Percentiles rank a stretch among this genome's conserved stretches.
phyloP scores from a whole-genome alignment of 805 yeast species.

The Monosporozyma aquatica region DNA sequence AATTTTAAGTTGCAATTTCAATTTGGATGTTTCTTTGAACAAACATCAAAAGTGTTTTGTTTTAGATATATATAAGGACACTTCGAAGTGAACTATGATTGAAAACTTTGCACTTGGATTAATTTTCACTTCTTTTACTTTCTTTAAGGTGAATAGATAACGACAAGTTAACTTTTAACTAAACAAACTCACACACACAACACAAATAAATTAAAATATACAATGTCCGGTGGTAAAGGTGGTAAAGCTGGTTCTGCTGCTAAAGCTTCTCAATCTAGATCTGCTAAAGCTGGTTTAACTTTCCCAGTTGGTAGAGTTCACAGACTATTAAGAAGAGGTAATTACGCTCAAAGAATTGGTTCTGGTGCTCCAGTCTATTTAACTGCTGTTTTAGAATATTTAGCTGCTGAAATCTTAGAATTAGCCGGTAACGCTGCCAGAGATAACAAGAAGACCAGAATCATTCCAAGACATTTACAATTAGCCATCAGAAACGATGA shows the following conservation, averaged over 20 bases:
- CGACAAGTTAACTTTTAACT: too few relatives aligned
- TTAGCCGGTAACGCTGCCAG: slow-evolving; percentile 98
- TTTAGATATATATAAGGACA: too few relatives aligned
- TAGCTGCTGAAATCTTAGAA: slow-evolving; percentile 96
- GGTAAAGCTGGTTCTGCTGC: slow-evolving; percentile 93
- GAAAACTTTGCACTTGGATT: too few relatives aligned
- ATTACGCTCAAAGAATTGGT: slow-evolving; percentile 98
- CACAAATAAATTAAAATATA: slow-evolving; percentile 9
- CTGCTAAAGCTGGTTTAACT: slow-evolving; percentile 96
- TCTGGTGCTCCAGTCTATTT: slow-evolving; percentile 98
- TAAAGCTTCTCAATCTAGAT: slow-evolving; percentile 95
- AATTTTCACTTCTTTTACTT: too few relatives aligned
- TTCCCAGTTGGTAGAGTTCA: slow-evolving; percentile 99
- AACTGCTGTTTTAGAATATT: slow-evolving; percentile 93
- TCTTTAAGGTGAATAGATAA: too few relatives aligned
- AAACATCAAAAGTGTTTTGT: too few relatives aligned
- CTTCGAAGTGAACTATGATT: too few relatives aligned
- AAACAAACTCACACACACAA: slow-evolving; percentile 6
- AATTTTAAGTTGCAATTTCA: too few relatives aligned
- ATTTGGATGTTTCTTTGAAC: too few relatives aligned
- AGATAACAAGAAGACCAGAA: slow-evolving; percentile 98
- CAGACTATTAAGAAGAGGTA: slow-evolving; percentile 92
- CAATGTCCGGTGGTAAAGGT: slow-evolving; percentile 66
- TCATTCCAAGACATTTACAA: slow-evolving; percentile 97
- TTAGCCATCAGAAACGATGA: slow-evolving; percentile 98